A percentile compares a stretch with the other conserved stretches of the same genome.
Evolutionary conservation across 176 grass and related monocot species (phyloP).

Genomic region (Oryza glumipatula): DNA sequence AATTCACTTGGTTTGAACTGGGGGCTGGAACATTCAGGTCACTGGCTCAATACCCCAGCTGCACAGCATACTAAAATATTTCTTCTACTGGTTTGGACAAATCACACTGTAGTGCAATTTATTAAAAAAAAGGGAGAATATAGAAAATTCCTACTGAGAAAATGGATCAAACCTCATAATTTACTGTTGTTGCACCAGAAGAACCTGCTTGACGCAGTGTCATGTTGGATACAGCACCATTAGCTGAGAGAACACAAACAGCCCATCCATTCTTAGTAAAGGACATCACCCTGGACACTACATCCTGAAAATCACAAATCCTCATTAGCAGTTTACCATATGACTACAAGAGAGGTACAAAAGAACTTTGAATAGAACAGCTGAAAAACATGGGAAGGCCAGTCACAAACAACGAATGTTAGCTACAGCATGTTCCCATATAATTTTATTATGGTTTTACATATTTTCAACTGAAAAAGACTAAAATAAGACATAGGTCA

Average conservation of each 20-base stretch:
- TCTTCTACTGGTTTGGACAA: neutral
- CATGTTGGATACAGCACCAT: slow-evolving; percentile 65
- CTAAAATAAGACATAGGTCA: neutral
- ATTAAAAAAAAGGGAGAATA: neutral
- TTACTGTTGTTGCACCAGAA: slow-evolving; percentile 61
- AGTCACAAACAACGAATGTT: neutral
- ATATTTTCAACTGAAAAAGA: neutral
- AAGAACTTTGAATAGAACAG: neutral
- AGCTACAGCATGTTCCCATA: neutral
- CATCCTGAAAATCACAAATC: slow-evolving; percentile 57
- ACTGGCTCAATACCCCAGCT: neutral
- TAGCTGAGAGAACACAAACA: slow-evolving; percentile 67
- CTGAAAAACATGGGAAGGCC: neutral
- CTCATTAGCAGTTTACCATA: slow-evolving; percentile 35
- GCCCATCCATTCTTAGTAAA: slow-evolving; percentile 64
- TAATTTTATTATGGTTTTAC: neutral
- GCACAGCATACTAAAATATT: neutral
- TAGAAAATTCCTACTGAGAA: neutral
- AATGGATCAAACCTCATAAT: slow-evolving; percentile 61
- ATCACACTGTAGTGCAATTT: neutral
- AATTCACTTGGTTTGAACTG: no score
- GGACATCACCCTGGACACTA: slow-evolving; percentile 55
- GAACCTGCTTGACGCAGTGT: slow-evolving; percentile 53
- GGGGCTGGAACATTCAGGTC: no score
- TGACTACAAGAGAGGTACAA: neutral